Evolutionary conservation across 176 grass and related monocot genomes (phyloP).

Genomic region (Poa pratensis): DNA sequence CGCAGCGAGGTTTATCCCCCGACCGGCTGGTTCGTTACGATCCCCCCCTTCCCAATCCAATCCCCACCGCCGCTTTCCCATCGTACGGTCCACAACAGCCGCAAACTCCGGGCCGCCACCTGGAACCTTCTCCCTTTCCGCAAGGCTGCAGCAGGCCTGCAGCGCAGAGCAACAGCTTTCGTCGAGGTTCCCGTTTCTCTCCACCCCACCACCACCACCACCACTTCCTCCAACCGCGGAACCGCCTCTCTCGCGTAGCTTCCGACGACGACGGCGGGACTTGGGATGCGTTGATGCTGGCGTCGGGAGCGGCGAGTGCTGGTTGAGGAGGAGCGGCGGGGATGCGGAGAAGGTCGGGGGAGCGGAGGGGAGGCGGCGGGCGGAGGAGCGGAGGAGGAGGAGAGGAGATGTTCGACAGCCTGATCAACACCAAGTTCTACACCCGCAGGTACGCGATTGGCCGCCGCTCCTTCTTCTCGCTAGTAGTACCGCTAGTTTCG

Average conservation of each 20-base stretch:
- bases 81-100: not conserved
- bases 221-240: conserved; percentile 39
- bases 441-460: conserved; percentile 60
- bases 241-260: conserved; percentile 8
- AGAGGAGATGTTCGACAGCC: conserved; percentile 64
- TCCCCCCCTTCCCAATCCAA: not conserved
- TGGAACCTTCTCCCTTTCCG: not conserved
- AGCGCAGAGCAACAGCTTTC: conserved; percentile 34
- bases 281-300: conserved; percentile 34
- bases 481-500: conserved; percentile 15
- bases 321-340: conserved; percentile 14
- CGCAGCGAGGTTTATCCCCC: conserved; percentile 11
- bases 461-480: not conserved
- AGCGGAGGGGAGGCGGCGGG: too few species aligned
- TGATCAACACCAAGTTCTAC: conserved; percentile 82
- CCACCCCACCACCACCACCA: conserved; percentile 28
- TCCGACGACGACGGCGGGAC: not conserved
- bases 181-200: conserved; percentile 38
- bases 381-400: not conserved
- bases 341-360: too few species aligned
- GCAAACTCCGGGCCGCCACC: conserved; percentile 24
- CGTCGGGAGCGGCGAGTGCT: conserved; percentile 25
- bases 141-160: conserved; percentile 4
- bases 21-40: not conserved
- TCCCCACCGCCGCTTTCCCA: not conserved